Evolutionary conservation across 1,284 basidiomycete species (phyloP).

Genomic region (Mycena citricolor): DNA sequence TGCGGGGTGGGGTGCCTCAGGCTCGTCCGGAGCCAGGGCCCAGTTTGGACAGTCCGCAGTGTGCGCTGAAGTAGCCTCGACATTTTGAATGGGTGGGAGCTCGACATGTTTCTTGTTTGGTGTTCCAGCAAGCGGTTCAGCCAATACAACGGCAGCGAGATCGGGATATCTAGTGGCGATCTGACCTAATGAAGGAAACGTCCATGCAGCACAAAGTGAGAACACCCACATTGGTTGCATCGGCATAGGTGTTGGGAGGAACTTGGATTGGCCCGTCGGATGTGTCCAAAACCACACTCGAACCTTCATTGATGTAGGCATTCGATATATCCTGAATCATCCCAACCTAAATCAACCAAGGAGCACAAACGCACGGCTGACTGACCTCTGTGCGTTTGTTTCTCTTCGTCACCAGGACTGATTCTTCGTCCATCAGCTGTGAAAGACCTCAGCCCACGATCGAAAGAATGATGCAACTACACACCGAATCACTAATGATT

Average conservation of each 20-base stretch:
- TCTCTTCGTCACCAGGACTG: no score
- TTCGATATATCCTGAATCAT: conserved; percentile 1
- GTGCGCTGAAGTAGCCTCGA: conserved; percentile 22
- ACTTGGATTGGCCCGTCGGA: conserved; percentile 21
- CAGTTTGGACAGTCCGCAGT: conserved; percentile 34
- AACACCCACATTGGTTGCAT: conserved; percentile 37
- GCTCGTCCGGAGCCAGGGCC: conserved; percentile 31
- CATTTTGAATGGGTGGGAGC: conserved; percentile 2
- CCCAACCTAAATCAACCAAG: no score
- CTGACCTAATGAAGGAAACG: conserved; percentile 25
- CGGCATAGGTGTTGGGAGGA: conserved; percentile 37
- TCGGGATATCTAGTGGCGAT: conserved; percentile 35
- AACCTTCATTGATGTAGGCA: not conserved
- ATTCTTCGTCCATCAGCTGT: no score
- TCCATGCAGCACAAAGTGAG: not conserved
- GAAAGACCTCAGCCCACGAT: no score
- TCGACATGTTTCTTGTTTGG: conserved; percentile 6
- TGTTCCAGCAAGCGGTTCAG: conserved; percentile 25
- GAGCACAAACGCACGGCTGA: no score
- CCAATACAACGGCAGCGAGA: conserved; percentile 32
- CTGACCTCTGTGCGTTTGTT: no score
- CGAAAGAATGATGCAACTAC: no score
- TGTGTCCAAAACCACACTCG: no score
- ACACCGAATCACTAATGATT: no score
- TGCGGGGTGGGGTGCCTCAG: no score